Base-by-base conservation (phyloP, 2,329 filamentous ascomycete genomes). In the Sarocladium brachiariae region DNA sequence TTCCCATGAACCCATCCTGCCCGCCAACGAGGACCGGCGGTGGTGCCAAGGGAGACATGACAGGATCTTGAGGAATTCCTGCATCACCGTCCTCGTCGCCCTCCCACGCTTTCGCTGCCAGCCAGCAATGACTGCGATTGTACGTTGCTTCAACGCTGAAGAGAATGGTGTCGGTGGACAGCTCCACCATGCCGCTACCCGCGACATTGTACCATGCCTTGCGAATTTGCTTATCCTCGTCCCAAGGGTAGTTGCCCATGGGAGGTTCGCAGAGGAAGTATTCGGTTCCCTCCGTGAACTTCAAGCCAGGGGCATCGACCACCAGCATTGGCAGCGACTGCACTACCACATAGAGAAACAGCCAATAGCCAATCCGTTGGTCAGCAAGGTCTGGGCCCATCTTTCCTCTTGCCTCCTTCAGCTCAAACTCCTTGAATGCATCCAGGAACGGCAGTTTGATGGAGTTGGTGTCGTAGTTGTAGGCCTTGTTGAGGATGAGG, bases 191-290 rank as follows among this genome's bases (percentile, higher is more conserved):
- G 8, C 72, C 74, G 11, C 73, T 75, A 27, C 76, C 75, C 2
- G 86, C 83, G 4, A 87, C 80, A 56, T 86, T 80, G 65, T 87
- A 89, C 86, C 86, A 89, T 59, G 82, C 81, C 69, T 82, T 83
- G 58, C 79, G 77, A 13, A 84, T 77, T 45, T 80, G 71, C 30
- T 75, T 73, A 33, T 80, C 78, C 50, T 86, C 84, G 50, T 83
- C 73, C 88, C 88, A 93, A 1, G 88, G 87, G 0, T 81, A 74
- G 50, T 83, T 83, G 16, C 84, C 84, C 60, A 86, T 79, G 0
- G 87, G 84, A 3, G 86, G 81, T 61, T 89, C 77, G 64, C 87
- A 91, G 24, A 92, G 72, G 70, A 92, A 93, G 67, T 92, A 89
- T 64, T 92, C 88, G 2, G 89, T 85, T 1, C 79, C 83, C 48